Conservation (phyloP, 2,329 filamentous ascomycete species). For the Phaeomoniella chlamydospora region DNA sequence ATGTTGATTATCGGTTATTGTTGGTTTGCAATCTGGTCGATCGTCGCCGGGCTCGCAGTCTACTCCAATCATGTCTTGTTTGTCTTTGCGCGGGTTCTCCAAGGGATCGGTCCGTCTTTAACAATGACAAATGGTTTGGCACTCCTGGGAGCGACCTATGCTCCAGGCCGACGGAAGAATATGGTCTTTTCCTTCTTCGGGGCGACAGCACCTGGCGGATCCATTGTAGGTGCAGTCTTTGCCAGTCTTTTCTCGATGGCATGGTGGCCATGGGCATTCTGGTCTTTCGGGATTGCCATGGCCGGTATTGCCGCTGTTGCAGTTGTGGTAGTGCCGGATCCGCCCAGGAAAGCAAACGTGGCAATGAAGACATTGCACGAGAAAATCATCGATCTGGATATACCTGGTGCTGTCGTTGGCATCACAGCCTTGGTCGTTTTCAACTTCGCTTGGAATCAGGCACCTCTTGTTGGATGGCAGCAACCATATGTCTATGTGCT, state of each 20-base stretch:
- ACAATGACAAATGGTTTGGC: constrained; percentile 50
- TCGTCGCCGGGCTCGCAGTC: constrained; percentile 20
- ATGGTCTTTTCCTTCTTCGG: constrained; percentile 43
- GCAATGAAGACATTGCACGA: constrained; percentile 6
- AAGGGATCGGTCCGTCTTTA: constrained; percentile 45
- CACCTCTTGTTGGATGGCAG: constrained; percentile 43
- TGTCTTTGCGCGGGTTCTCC: constrained; percentile 37
- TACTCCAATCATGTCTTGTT: constrained; percentile 32
- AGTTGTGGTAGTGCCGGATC: constrained; percentile 19
- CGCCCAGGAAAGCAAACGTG: constrained; percentile 6
- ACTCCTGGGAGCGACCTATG: constrained; percentile 43
- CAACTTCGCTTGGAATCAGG: constrained; percentile 56
- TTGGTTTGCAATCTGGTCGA: constrained; percentile 22
- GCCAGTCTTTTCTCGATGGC: constrained; percentile 23
- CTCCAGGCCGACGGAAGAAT: constrained; percentile 41
- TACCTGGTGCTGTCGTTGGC: constrained; percentile 28
- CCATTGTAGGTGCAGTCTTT: constrained; percentile 25
- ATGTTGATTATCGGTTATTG: constrained; percentile 20
- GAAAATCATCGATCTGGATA: constrained; percentile 22
- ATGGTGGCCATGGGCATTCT: constrained; percentile 41
- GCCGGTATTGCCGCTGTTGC: constrained; percentile 21
- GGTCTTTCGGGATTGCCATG: constrained; percentile 25
- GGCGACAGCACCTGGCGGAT: constrained; percentile 31
- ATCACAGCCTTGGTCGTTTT: constrained; percentile 44
- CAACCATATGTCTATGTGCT: constrained; percentile 40